phyloP scores from a whole-genome alignment of 2,329 filamentous ascomycete species.

The Fusarium graminum region DNA sequence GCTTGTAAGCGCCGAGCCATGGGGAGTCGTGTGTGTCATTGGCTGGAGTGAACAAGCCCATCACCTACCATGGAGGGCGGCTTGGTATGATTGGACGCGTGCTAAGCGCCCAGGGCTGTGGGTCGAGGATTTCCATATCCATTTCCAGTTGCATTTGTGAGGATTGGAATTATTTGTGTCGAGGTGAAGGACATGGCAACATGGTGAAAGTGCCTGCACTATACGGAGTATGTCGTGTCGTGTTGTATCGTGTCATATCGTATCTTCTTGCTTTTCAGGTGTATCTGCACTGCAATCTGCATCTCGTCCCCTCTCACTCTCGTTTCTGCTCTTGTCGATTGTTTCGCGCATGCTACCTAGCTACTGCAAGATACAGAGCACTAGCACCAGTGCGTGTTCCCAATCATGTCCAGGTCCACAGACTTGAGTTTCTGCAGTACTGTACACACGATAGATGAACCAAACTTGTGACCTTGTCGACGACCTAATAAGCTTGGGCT shows the following conservation, averaged over 20 bases:
- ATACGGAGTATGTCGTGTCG: not conserved
- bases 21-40: slow-evolving; percentile 44
- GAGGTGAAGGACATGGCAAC: slow-evolving; percentile 26
- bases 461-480: slow-evolving; percentile 12
- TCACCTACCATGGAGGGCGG: slow-evolving; percentile 51
- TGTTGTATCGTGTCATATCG: slow-evolving; percentile 25
- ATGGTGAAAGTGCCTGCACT: slow-evolving; percentile 34
- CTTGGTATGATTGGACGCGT: slow-evolving; percentile 52
- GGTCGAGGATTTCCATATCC: slow-evolving; percentile 35
- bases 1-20: slow-evolving; percentile 53
- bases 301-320: slow-evolving; percentile 17
- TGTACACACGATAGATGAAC: not conserved
- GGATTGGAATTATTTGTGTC: slow-evolving; percentile 35
- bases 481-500: slow-evolving; percentile 27
- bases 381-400: slow-evolving; percentile 37
- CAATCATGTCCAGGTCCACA: slow-evolving; percentile 9
- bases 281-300: slow-evolving; percentile 14
- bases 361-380: slow-evolving; percentile 49
- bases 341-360: slow-evolving; percentile 40
- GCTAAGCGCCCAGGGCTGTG: slow-evolving; percentile 53
- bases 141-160: slow-evolving; percentile 36
- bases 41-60: slow-evolving; percentile 46
- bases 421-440: slow-evolving; percentile 1
- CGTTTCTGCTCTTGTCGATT: slow-evolving; percentile 28
- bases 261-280: slow-evolving; percentile 17